Evolutionary conservation across 352 stramenopile genomes (phyloP).

Genomic region (Phytopythium boreale): DNA sequence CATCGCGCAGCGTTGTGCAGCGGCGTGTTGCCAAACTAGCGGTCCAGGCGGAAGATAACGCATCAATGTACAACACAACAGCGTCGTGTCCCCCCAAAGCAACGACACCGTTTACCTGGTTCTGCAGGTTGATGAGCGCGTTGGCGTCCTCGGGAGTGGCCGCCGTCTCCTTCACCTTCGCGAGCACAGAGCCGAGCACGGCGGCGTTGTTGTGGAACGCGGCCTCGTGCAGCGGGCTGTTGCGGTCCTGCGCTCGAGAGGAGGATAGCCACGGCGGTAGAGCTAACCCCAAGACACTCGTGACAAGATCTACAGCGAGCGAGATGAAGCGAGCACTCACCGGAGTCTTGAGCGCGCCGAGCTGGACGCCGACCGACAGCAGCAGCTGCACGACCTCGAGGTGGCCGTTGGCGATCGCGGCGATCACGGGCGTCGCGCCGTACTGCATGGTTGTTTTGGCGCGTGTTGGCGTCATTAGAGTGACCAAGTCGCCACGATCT

Average conservation of each 20-base stretch:
- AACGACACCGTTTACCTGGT: constrained; percentile 33
- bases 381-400: constrained; percentile 48
- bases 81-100: background rate
- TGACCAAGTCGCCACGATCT: background rate
- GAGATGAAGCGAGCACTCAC: constrained; percentile 17
- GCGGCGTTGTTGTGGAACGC: constrained; percentile 45
- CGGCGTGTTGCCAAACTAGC: constrained; percentile 76
- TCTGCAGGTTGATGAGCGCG: constrained; percentile 52
- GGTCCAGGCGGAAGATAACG: background rate
- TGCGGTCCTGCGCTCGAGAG: constrained; percentile 46
- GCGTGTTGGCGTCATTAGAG: background rate
- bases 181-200: constrained; percentile 50
- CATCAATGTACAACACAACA: background rate
- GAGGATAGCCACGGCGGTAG: background rate
- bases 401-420: constrained; percentile 63
- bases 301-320: background rate
- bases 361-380: constrained; percentile 52
- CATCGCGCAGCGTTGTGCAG: constrained; percentile 70
- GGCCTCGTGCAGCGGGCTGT: constrained; percentile 73
- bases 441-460: constrained; percentile 40
- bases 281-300: too few species aligned
- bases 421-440: constrained; percentile 66
- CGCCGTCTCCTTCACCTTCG: constrained; percentile 42
- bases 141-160: constrained; percentile 23
- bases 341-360: constrained; percentile 66